These are phyloP conservation scores for Trichocladium uniseriatum DNA, from an alignment of 495 filamentous ascomycete genomes.

Conservation along the genomic window DNA sequence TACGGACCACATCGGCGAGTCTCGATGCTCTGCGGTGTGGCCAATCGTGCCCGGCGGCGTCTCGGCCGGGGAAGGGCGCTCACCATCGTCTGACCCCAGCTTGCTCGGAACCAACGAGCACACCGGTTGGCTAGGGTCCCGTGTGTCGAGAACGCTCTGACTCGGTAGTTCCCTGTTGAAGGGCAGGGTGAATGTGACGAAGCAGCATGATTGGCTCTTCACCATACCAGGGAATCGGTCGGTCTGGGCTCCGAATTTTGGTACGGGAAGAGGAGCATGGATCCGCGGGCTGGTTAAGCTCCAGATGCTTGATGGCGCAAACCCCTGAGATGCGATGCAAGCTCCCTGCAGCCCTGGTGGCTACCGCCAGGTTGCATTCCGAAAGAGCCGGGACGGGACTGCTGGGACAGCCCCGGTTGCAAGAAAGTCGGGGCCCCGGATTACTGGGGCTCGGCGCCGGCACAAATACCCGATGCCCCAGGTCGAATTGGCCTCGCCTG, in stretches of 20 bases:
- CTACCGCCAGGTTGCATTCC: constrained; percentile 6
- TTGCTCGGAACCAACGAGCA: not conserved
- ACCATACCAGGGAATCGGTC: not conserved
- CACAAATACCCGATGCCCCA: not conserved
- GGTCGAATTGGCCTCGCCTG: not conserved
- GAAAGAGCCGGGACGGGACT: not conserved
- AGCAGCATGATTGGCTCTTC: not conserved
- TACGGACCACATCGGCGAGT: not conserved
- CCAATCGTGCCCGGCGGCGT: no score
- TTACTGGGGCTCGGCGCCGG: not conserved
- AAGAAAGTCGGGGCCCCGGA: constrained; percentile 2
- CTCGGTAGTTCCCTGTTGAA: constrained; percentile 1
- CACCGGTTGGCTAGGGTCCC: constrained; percentile 7
- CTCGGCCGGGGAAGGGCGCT: no score
- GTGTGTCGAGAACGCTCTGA: not conserved
- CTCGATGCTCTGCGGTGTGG: not conserved
- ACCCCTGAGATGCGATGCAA: constrained; percentile 2
- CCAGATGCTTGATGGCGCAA: not conserved
- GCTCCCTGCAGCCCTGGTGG: no score
- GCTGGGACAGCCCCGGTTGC: not conserved
- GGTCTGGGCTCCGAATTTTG: not conserved
- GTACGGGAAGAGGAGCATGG: no score
- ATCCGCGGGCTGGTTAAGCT: not conserved
- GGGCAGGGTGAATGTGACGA: not conserved
- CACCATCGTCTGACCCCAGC: not conserved